Evolutionary conservation across 345 rosid species (phyloP).

Genomic region (Citrus reticulata): DNA sequence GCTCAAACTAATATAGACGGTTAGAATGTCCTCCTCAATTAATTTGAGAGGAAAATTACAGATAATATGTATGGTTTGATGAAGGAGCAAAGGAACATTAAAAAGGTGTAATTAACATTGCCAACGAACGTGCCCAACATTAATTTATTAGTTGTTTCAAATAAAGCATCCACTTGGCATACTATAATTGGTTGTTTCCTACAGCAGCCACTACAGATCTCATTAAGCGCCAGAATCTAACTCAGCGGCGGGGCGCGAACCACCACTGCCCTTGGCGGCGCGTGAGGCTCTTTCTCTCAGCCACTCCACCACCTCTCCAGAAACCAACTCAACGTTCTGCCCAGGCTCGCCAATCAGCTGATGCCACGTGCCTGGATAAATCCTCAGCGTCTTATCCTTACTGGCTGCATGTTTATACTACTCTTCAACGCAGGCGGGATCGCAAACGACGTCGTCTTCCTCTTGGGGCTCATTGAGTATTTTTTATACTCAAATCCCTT

Average conservation of each 20-base stretch:
- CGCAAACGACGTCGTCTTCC: conserved; percentile 72
- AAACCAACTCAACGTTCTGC: conserved; percentile 62
- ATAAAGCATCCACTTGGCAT: not conserved
- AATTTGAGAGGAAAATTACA: too few relatives aligned
- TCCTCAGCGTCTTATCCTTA: conserved; percentile 63
- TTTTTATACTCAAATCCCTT: conserved; percentile 58
- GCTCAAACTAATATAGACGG: too few relatives aligned
- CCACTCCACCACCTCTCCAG: conserved; percentile 77
- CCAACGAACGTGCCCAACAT: not conserved
- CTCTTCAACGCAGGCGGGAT: conserved; percentile 67
- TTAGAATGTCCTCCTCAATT: too few relatives aligned
- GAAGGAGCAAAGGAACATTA: too few relatives aligned
- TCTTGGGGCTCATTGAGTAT: conserved; percentile 64
- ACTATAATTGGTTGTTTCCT: not conserved
- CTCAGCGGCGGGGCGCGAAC: not conserved
- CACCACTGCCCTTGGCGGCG: not conserved
- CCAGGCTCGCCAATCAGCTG: conserved; percentile 78
- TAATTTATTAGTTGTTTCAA: not conserved
- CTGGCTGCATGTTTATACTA: conserved; percentile 61
- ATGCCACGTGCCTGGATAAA: conserved; percentile 86
- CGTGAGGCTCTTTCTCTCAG: conserved; percentile 41
- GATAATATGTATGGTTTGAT: too few relatives aligned
- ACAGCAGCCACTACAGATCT: not conserved
- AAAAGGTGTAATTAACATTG: too few relatives aligned
- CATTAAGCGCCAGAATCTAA: not conserved